phyloP scores from a whole-genome alignment of 148 eudicot species.

The Rhododendron simsii region DNA sequence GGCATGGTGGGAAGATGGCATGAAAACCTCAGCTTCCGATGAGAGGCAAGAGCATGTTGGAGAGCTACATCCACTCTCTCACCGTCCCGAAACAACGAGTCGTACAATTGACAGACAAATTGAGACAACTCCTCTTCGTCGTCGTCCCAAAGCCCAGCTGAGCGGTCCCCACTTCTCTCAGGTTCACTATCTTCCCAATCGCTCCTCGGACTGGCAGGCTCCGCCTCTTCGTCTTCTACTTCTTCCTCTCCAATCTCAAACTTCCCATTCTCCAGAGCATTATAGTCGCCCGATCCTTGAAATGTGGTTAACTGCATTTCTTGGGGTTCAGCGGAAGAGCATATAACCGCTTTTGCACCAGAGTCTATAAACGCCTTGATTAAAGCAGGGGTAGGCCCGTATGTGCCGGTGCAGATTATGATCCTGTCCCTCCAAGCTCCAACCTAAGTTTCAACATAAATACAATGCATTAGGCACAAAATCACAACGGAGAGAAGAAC shows the following conservation, averaged over 20 bases:
- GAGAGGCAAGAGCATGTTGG: constrained; percentile 60
- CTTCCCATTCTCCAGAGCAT: constrained; percentile 62
- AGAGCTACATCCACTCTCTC: constrained; percentile 55
- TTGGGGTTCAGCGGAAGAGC: constrained; percentile 78
- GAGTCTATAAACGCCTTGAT: constrained; percentile 84
- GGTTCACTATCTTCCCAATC: constrained; percentile 96
- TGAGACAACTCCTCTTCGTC: constrained; percentile 84
- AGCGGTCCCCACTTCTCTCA: constrained; percentile 52
- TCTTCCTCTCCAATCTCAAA: constrained; percentile 94
- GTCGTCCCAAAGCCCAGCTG: constrained; percentile 57
- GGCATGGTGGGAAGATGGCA: constrained; percentile 72
- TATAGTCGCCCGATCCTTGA: constrained; percentile 61
- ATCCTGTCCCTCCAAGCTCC: constrained; percentile 99
- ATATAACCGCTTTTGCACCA: constrained; percentile 90
- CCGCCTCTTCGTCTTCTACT: constrained; percentile 63
- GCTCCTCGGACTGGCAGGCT: constrained; percentile 67
- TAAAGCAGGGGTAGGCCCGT: constrained; percentile 56
- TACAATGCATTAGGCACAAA: neutral
- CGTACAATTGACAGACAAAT: constrained; percentile 66
- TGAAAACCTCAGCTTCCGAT: constrained; percentile 65
- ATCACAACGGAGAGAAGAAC: neutral
- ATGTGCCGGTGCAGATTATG: constrained; percentile 66
- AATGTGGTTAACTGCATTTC: constrained; percentile 67
- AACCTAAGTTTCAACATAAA: constrained; percentile 36
- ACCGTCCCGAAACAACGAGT: constrained; percentile 63